Percentiles rank a stretch among this genome's conserved stretches.
These are phyloP conservation scores for Lachnellula cervina DNA, from an alignment of 2,329 filamentous ascomycete genomes.

Conservation along the genomic window DNA sequence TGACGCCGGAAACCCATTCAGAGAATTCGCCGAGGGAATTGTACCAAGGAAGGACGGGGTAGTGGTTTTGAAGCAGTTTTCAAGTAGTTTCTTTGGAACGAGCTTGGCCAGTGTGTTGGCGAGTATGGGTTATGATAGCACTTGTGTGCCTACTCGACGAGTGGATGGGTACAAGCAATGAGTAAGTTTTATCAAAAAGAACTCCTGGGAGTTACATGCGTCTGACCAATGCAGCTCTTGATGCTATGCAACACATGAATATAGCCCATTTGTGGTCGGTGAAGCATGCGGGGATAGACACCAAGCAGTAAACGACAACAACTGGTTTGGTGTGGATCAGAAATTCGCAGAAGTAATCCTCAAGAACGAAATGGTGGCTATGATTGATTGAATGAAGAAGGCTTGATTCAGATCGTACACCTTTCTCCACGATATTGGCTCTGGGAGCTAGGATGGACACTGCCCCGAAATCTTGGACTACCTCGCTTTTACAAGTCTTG, in stretches of 20 bases:
- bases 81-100: constrained; percentile 43
- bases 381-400: constrained; percentile 6
- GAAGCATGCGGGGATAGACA: constrained; percentile 42
- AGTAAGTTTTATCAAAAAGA: background rate
- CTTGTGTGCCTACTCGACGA: constrained; percentile 45
- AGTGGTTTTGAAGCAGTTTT: constrained; percentile 40
- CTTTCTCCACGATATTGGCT: no score
- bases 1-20: constrained; percentile 11
- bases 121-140: constrained; percentile 36
- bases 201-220: no score
- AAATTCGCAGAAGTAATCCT: constrained; percentile 43
- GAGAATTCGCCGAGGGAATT: constrained; percentile 9
- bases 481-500: no score
- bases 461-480: no score
- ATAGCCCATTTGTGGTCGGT: constrained; percentile 39
- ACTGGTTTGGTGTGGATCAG: constrained; percentile 41
- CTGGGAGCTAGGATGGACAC: no score
- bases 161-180: constrained; percentile 41
- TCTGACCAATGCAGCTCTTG: constrained; percentile 29
- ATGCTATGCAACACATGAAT: constrained; percentile 40
- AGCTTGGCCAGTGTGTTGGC: constrained; percentile 37
- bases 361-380: constrained; percentile 24
- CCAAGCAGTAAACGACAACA: constrained; percentile 41
- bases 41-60: constrained; percentile 21
- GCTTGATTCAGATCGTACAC: no score